These are phyloP conservation scores for Termitomyces sp. DNA, from an alignment of 768 basidiomycete genomes.

Conservation along the genomic window DNA sequence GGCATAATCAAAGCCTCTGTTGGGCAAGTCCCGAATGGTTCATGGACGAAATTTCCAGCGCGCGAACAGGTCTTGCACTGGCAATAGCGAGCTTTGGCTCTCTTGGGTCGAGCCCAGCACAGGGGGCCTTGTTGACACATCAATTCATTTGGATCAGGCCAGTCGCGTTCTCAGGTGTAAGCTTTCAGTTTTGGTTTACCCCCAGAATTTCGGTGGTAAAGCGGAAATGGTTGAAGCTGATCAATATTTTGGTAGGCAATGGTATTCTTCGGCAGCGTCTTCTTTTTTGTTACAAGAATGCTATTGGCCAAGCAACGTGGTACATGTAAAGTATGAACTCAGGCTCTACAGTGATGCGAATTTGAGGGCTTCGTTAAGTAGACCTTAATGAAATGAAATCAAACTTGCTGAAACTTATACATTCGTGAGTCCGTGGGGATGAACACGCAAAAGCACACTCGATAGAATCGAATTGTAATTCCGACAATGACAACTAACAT, in stretches of 20 bases:
- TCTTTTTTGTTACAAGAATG: background rate
- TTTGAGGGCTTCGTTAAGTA: no score
- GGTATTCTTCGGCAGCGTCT: background rate
- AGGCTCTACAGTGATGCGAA: no score
- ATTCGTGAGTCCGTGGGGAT: no score
- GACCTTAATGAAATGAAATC: no score
- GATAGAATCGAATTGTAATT: no score
- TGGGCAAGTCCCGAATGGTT: background rate
- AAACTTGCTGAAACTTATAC: no score
- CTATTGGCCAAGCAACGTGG: background rate
- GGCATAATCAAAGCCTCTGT: slow-evolving; percentile 2
- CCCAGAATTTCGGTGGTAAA: no score
- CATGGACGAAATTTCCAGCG: slow-evolving; percentile 15
- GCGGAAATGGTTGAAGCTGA: no score
- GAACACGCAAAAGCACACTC: no score
- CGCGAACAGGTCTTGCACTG: slow-evolving; percentile 28
- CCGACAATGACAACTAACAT: no score
- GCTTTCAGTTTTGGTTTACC: background rate
- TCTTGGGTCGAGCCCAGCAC: slow-evolving; percentile 28
- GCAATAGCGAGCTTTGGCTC: slow-evolving; percentile 25
- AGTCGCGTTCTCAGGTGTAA: slow-evolving; percentile 20
- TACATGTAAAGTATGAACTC: background rate
- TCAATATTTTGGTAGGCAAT: background rate
- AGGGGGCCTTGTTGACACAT: slow-evolving; percentile 26
- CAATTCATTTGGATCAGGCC: slow-evolving; percentile 25